These are phyloP conservation scores for Yarrowia bubula DNA, from an alignment of 805 yeast genomes.

Conservation along the genomic window DNA sequence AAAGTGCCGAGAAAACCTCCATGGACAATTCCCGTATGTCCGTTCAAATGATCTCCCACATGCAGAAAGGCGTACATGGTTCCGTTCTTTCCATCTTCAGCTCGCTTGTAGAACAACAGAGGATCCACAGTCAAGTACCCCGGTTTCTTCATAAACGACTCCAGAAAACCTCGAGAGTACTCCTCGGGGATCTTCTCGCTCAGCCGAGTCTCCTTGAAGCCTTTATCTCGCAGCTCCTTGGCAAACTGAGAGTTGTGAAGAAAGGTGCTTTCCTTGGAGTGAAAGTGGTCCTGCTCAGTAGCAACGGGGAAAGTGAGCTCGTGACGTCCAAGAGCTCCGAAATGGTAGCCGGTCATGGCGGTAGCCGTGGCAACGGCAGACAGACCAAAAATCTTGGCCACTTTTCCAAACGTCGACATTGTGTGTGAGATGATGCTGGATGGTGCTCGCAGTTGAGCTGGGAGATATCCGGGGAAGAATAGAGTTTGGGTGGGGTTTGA, in stretches of 20 bases:
- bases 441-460: not conserved
- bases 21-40: slow-evolving; percentile 50
- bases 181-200: slow-evolving; percentile 35
- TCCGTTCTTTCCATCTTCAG: slow-evolving; percentile 40
- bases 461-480: not conserved
- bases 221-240: slow-evolving; percentile 32
- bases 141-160: slow-evolving; percentile 56
- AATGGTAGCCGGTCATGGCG: slow-evolving; percentile 7
- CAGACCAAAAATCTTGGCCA: slow-evolving; percentile 1
- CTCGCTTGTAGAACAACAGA: slow-evolving; percentile 53
- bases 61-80: slow-evolving; percentile 65
- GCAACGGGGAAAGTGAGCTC: slow-evolving; percentile 12
- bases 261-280: slow-evolving; percentile 26
- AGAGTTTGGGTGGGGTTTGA: slow-evolving; percentile 5
- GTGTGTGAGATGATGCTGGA: not conserved
- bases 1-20: slow-evolving; percentile 77
- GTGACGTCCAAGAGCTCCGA: slow-evolving; percentile 14
- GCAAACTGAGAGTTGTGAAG: slow-evolving; percentile 33
- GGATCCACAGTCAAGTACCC: slow-evolving; percentile 75
- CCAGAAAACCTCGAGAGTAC: slow-evolving; percentile 50
- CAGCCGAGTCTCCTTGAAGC: slow-evolving; percentile 34
- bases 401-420: not conserved
- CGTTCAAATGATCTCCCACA: slow-evolving; percentile 58
- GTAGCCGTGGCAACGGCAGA: not conserved
- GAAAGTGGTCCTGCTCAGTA: slow-evolving; percentile 3